Conservation (phyloP, 208 protist genomes). For the Wallacemonas rigidus region DNA sequence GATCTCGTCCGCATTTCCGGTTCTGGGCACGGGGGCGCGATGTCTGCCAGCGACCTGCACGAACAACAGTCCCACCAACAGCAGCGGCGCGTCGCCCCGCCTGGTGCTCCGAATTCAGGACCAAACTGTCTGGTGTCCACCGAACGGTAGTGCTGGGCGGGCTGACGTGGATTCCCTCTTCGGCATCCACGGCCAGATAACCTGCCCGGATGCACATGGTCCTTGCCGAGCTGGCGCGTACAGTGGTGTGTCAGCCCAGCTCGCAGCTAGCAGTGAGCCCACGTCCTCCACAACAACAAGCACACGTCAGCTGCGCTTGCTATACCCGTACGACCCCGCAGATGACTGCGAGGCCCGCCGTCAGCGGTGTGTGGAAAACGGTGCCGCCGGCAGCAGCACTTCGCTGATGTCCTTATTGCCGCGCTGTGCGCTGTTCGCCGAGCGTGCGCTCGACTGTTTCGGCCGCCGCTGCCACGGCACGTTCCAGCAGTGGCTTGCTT, state of each 20-base stretch:
- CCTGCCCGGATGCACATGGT: background rate
- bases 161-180: conserved; percentile 38
- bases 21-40: conserved; percentile 17
- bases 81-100: conserved; percentile 3
- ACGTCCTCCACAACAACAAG: background rate
- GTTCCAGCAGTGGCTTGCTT: conserved; percentile 21
- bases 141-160: conserved; percentile 31
- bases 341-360: conserved; percentile 8
- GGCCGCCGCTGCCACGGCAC: conserved; percentile 26
- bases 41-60: conserved; percentile 57
- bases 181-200: conserved; percentile 37
- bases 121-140: conserved; percentile 47
- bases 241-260: conserved; percentile 18
- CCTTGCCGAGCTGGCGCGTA: background rate
- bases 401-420: conserved; percentile 10
- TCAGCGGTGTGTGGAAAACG: conserved; percentile 11
- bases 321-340: background rate
- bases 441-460: conserved; percentile 32
- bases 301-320: background rate
- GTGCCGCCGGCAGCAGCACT: background rate
- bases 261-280: conserved; percentile 13
- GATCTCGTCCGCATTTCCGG: conserved; percentile 33
- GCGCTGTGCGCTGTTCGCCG: conserved; percentile 21
- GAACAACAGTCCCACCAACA: background rate
- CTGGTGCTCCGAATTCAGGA: conserved; percentile 49